Conservation (phyloP, 352 stramenopile genomes). For the Pythium folliculosum region DNA sequence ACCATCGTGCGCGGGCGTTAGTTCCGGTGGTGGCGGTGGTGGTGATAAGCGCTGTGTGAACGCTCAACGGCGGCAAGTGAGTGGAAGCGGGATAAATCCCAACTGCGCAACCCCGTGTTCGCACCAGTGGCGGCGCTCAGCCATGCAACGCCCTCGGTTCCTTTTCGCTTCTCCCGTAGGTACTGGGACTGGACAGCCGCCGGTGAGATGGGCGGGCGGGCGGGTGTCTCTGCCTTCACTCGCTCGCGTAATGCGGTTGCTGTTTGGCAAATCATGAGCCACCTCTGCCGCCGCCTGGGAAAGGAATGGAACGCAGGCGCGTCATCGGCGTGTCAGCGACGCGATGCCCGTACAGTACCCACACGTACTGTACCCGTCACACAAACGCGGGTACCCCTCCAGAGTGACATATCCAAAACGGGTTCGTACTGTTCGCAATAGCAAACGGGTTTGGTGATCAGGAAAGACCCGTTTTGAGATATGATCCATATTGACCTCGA, state of each 20-base stretch:
- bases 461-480: not conserved
- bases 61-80: not conserved
- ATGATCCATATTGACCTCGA: slow-evolving; percentile 4
- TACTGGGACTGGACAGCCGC: too few relatives aligned
- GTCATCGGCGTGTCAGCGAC: slow-evolving; percentile 16
- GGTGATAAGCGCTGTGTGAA: not conserved
- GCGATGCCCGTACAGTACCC: not conserved
- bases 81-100: not conserved
- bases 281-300: not conserved
- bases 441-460: too few relatives aligned
- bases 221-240: slow-evolving; percentile 8
- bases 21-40: not conserved
- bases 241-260: slow-evolving; percentile 10
- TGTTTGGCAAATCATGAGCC: slow-evolving; percentile 23
- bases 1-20: not conserved
- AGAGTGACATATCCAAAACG: not conserved
- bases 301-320: slow-evolving; percentile 13
- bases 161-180: not conserved
- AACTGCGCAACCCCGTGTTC: slow-evolving; percentile 15
- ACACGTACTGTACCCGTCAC: slow-evolving; percentile 8
- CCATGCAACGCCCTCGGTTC: slow-evolving; percentile 1
- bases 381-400: not conserved
- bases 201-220: slow-evolving; percentile 21
- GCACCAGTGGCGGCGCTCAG: slow-evolving; percentile 5
- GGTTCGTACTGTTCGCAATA: too few relatives aligned